These are phyloP conservation scores for Candida quercuum DNA, from an alignment of 805 yeast genomes.

Conservation along the genomic window DNA sequence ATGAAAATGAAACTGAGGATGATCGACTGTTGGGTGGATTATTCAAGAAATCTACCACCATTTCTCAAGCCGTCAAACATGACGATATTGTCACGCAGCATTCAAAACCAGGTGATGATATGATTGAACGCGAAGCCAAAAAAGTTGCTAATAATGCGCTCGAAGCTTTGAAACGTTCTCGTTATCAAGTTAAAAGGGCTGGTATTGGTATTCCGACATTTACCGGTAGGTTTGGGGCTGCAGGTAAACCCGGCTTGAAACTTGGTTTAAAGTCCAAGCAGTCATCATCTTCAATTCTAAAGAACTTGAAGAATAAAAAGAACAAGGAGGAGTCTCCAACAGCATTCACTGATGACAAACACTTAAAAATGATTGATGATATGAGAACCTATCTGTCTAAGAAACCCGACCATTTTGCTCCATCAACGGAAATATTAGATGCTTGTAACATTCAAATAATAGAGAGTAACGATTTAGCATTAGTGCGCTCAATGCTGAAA, in stretches of 20 bases:
- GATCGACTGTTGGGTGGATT: slow-evolving; percentile 69
- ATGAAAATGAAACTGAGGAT: slow-evolving; percentile 40
- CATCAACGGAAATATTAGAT: slow-evolving; percentile 43
- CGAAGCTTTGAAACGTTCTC: slow-evolving; percentile 53
- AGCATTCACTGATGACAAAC: slow-evolving; percentile 3
- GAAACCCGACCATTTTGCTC: slow-evolving; percentile 35
- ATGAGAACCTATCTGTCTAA: slow-evolving; percentile 35
- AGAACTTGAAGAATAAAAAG: slow-evolving; percentile 39
- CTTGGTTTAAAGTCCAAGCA: slow-evolving; percentile 10
- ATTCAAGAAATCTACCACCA: slow-evolving; percentile 57
- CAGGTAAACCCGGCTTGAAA: slow-evolving; percentile 48
- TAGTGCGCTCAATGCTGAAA: slow-evolving; percentile 62
- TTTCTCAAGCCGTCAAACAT: slow-evolving; percentile 72
- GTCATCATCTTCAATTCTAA: slow-evolving; percentile 47
- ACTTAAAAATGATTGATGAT: slow-evolving; percentile 25
- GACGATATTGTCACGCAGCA: slow-evolving; percentile 64
- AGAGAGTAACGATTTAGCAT: slow-evolving; percentile 50
- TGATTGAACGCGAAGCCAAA: slow-evolving; percentile 57
- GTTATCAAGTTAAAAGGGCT: slow-evolving; percentile 31
- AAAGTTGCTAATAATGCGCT: slow-evolving; percentile 50
- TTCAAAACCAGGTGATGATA: slow-evolving; percentile 24
- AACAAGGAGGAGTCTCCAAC: slow-evolving; percentile 1
- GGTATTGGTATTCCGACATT: slow-evolving; percentile 86
- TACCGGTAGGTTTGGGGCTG: slow-evolving; percentile 89
- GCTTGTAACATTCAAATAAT: slow-evolving; percentile 33